Evolutionary conservation across 306 rosid genomes (phyloP), one percentile per base, ranked within the genome.

Genomic region (Ziziphus jujuba): DNA sequence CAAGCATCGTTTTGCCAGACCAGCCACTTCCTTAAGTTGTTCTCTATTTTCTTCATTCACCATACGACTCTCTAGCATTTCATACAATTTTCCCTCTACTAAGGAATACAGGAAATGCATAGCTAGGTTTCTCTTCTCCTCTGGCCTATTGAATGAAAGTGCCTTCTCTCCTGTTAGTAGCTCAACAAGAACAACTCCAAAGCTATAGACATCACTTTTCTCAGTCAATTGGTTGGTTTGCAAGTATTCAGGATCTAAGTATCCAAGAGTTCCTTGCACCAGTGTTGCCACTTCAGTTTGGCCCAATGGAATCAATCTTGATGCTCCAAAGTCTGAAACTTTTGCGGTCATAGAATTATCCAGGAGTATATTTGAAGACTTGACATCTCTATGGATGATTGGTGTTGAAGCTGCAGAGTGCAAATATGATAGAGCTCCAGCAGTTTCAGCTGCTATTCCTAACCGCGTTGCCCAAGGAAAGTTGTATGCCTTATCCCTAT

Each of bases 241-340:
- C 31, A 54, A 54, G 59, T 54, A 54, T 54, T 54, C 59, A 20
- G 59, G 59, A 33, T 54, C 59, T 54, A 54, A 54, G 31, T 54
- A 54, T 54, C 59, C 59, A 54, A 22, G 34, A 20, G 59, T 54
- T 20, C 59, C 59, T 19, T 54, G 59, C 25, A 54, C 59, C 31
- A 22, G 0, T 20, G 59, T 54, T 20, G 34, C 7, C 21, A 54
- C 8, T 12, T 54, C 15, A 54, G 59, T 9, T 49, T 6, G 54
- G 2, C 5, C 22, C 21, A 49, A 6, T 15, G 54, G 54, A 49
- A 49, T 5, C 19, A 54, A 8, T 19, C 59, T 54, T 54, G 59
- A 54, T 20, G 59, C 59, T 54, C 59, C 59, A 54, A 54, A 54
- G 59, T 54, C 59, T 7, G 59, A 7, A 54, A 54, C 59, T 19